Percentiles rank a stretch among this genome's conserved stretches.
Evolutionary conservation across 768 basidiomycete genomes (phyloP).

Genomic region (Panaeolus papilionaceus): DNA sequence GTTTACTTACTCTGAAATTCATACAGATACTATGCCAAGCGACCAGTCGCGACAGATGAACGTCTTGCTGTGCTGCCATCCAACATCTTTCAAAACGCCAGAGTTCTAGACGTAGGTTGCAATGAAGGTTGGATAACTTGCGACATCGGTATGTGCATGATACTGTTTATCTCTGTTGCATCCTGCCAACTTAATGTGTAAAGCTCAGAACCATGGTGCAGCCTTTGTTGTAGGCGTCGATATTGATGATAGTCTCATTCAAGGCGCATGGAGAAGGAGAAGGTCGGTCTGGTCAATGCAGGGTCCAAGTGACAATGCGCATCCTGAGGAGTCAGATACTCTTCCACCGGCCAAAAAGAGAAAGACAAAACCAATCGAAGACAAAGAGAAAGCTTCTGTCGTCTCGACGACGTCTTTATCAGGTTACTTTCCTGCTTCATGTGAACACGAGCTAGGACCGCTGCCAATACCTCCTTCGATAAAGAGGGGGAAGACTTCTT

Average conservation of each 20-base stretch:
- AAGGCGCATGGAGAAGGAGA: conserved; percentile 76
- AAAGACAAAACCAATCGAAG: conserved; percentile 20
- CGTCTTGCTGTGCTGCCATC: conserved; percentile 68
- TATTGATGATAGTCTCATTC: conserved; percentile 79
- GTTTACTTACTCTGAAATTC: conserved; percentile 6
- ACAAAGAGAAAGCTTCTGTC: background rate
- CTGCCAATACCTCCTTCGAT: conserved; percentile 66
- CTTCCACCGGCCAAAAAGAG: conserved; percentile 29
- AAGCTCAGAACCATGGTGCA: conserved; percentile 72
- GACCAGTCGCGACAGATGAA: conserved; percentile 63
- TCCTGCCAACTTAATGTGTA: conserved; percentile 5
- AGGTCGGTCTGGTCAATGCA: conserved; percentile 77
- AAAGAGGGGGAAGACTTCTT: conserved; percentile 43
- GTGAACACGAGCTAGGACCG: conserved; percentile 76
- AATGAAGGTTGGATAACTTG: conserved; percentile 88
- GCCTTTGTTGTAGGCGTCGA: conserved; percentile 82
- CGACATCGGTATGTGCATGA: conserved; percentile 69
- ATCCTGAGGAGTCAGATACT: conserved; percentile 6
- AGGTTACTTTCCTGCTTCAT: conserved; percentile 79
- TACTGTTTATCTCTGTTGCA: background rate
- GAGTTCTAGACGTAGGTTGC: conserved; percentile 85
- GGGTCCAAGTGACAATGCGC: conserved; percentile 36
- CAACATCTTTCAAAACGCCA: conserved; percentile 55
- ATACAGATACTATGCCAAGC: conserved; percentile 78
- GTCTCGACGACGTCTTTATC: background rate